Evolutionary conservation across 139 green algal species (phyloP).

Genomic region (Mychonastes homosphaera): DNA sequence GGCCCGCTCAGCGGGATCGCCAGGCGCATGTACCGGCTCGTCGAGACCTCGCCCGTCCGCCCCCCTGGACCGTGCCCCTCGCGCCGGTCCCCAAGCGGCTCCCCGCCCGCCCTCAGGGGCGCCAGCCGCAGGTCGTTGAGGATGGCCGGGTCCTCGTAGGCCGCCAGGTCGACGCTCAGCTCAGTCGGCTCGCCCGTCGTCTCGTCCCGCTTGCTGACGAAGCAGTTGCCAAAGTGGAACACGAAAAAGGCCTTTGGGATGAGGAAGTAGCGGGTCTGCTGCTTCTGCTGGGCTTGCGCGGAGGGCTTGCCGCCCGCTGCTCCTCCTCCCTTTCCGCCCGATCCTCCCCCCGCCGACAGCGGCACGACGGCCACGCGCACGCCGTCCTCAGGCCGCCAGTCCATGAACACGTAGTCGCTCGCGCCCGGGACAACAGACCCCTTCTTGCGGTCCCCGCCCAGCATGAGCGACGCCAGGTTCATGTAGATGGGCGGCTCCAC

Average conservation of each 20-base stretch:
- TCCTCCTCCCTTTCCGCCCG: not conserved
- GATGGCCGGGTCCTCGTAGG: constrained; percentile 49
- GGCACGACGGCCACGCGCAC: constrained; percentile 48
- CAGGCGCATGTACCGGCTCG: constrained; percentile 17
- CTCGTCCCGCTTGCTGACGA: constrained; percentile 12
- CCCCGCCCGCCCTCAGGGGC: constrained; percentile 10
- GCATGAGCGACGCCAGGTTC: constrained; percentile 40
- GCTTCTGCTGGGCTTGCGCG: not conserved
- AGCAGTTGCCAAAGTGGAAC: constrained; percentile 68
- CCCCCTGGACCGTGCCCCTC: no score
- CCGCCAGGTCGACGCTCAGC: constrained; percentile 36
- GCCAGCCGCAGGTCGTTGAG: constrained; percentile 35
- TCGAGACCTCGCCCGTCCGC: constrained; percentile 9
- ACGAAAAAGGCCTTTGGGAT: constrained; percentile 45
- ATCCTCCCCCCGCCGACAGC: constrained; percentile 27
- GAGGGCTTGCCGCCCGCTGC: not conserved
- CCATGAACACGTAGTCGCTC: constrained; percentile 49
- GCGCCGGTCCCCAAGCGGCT: not conserved
- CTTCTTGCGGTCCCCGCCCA: constrained; percentile 6
- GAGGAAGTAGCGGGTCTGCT: constrained; percentile 2
- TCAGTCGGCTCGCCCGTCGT: constrained; percentile 7
- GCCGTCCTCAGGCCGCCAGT: constrained; percentile 55
- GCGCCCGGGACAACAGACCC: not conserved
- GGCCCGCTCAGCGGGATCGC: constrained; percentile 17
- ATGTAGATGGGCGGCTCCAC: constrained; percentile 62